phyloP scores from a whole-genome alignment of 495 filamentous ascomycete species.

The Tuber magnatum region DNA sequence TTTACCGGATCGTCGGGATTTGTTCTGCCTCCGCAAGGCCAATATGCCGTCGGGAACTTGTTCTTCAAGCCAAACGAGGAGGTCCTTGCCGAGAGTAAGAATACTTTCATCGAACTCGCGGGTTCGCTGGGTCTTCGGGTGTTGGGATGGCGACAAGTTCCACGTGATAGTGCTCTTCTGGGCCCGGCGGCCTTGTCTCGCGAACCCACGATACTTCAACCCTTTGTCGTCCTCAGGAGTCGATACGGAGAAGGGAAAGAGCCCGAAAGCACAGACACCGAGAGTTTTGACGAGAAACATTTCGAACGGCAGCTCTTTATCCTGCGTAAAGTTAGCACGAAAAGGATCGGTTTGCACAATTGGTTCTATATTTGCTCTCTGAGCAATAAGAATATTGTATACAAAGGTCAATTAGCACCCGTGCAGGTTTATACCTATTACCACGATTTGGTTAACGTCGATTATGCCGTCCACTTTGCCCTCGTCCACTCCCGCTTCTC shows the following conservation, averaged over 20 bases:
- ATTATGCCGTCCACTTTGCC: slow-evolving; percentile 97
- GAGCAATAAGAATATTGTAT: slow-evolving; percentile 98
- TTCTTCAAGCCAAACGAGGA: slow-evolving; percentile 98
- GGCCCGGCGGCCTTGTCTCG: slow-evolving; percentile 88
- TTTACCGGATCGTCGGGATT: slow-evolving; percentile 84
- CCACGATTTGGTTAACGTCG: slow-evolving; percentile 91
- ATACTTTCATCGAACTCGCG: slow-evolving; percentile 85
- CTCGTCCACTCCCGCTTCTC: slow-evolving; percentile 97
- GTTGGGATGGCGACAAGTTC: slow-evolving; percentile 94
- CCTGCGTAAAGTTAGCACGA: slow-evolving; percentile 87
- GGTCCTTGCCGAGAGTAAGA: slow-evolving; percentile 75
- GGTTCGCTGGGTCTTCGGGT: slow-evolving; percentile 79
- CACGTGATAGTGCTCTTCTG: slow-evolving; percentile 82
- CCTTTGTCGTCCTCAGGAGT: slow-evolving; percentile 82
- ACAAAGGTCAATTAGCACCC: slow-evolving; percentile 95
- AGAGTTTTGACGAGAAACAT: slow-evolving; percentile 70
- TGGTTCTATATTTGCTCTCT: slow-evolving; percentile 99
- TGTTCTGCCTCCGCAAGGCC: slow-evolving; percentile 75
- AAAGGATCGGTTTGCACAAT: slow-evolving; percentile 89
- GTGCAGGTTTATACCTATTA: slow-evolving; percentile 99
- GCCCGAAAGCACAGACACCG: slow-evolving; percentile 69
- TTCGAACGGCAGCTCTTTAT: slow-evolving; percentile 95
- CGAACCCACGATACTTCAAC: slow-evolving; percentile 91
- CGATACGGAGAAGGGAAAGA: slow-evolving; percentile 80
- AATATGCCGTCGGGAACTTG: slow-evolving; percentile 95